phyloP scores from a whole-genome alignment of 176 grass and related monocot genomes.

The Poa annua region DNA sequence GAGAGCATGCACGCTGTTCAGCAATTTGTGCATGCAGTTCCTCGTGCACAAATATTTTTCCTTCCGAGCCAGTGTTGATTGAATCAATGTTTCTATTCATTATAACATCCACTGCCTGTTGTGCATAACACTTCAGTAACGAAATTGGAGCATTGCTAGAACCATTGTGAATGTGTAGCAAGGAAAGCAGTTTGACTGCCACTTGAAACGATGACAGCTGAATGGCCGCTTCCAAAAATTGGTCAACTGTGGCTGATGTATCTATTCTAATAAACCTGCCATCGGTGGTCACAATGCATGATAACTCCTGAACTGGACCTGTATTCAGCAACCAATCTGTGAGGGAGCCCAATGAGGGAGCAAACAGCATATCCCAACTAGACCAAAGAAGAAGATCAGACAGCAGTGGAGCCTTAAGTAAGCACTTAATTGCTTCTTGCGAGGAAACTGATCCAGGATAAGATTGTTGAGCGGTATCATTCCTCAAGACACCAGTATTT shows the following conservation, averaged over 20 bases:
- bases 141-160: conserved; percentile 65
- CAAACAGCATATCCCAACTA: conserved; percentile 80
- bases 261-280: conserved; percentile 77
- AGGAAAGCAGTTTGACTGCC: conserved; percentile 77
- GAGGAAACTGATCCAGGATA: conserved; percentile 47
- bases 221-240: conserved; percentile 77
- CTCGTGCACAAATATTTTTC: conserved; percentile 6
- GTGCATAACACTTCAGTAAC: conserved; percentile 87
- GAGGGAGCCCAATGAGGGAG: conserved; percentile 74
- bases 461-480: conserved; percentile 31
- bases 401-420: conserved; percentile 74
- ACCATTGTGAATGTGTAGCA: conserved; percentile 72
- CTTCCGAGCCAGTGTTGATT: conserved; percentile 37
- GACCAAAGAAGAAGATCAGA: conserved; percentile 78
- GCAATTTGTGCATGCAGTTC: not conserved
- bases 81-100: conserved; percentile 58
- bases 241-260: conserved; percentile 67
- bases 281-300: conserved; percentile 71
- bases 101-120: conserved; percentile 60
- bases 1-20: not conserved
- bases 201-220: conserved; percentile 71
- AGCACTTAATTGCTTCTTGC: conserved; percentile 50
- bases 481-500: conserved; percentile 3
- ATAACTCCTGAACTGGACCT: conserved; percentile 57
- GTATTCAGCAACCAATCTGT: conserved; percentile 71